A percentile compares a stretch with the other conserved stretches of the same genome.
These are phyloP conservation scores for Pythium phragmiticola DNA, from an alignment of 352 stramenopile genomes.

Conservation along the genomic window DNA sequence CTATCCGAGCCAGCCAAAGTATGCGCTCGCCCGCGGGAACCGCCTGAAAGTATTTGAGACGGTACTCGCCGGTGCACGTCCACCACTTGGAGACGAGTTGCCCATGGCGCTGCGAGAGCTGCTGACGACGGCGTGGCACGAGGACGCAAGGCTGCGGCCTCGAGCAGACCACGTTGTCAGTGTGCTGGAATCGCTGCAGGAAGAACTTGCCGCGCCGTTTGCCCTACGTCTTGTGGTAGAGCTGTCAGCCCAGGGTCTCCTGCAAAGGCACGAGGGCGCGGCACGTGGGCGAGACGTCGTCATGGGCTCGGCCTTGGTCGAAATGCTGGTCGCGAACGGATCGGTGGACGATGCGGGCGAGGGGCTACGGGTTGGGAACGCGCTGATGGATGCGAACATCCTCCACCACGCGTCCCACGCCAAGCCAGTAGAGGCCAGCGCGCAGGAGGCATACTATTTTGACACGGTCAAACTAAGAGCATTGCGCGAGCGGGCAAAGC, in stretches of 20 bases:
- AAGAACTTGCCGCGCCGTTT: conserved; percentile 39
- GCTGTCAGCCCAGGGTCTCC: conserved; percentile 5
- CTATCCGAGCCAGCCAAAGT: conserved; percentile 39
- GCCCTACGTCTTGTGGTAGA: conserved; percentile 25
- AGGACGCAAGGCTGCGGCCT: conserved; percentile 34
- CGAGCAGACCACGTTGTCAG: conserved; percentile 41
- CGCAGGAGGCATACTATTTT: conserved; percentile 21
- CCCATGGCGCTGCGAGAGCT: conserved; percentile 36
- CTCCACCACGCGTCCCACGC: conserved; percentile 25
- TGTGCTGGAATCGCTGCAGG: conserved; percentile 46
- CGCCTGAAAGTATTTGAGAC: conserved; percentile 40
- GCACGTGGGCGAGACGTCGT: conserved; percentile 1
- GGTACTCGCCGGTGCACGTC: conserved; percentile 40
- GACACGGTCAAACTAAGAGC: conserved; percentile 8
- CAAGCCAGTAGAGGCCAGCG: conserved; percentile 15
- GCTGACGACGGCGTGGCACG: conserved; percentile 48
- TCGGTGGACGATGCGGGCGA: conserved; percentile 16
- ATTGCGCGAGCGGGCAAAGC: neutral
- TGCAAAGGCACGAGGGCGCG: neutral
- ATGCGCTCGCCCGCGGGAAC: conserved; percentile 28
- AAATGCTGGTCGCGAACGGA: conserved; percentile 7
- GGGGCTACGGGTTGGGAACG: conserved; percentile 29
- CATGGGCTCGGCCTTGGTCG: neutral
- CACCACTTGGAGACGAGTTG: conserved; percentile 31
- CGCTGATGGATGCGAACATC: conserved; percentile 22